phyloP scores from a whole-genome alignment of 129 eudicot genomes.

The Chrysanthemum seticuspe region DNA sequence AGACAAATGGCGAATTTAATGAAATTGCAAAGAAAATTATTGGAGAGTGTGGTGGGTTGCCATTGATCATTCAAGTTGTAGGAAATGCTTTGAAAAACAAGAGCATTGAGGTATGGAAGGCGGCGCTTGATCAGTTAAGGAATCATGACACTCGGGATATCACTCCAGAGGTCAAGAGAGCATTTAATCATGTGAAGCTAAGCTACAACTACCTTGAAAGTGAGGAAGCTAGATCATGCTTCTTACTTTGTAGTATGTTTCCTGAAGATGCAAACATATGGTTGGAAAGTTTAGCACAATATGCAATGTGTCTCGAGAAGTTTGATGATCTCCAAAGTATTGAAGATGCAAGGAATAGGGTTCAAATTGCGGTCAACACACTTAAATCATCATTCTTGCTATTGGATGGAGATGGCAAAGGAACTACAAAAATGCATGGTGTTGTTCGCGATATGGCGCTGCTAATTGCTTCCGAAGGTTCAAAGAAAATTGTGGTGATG shows the following conservation, averaged over 20 bases:
- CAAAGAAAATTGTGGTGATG: neutral
- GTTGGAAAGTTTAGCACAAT: neutral
- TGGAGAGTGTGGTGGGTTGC: neutral
- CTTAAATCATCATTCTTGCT: slow-evolving; percentile 17
- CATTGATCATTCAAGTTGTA: neutral
- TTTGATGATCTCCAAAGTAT: neutral
- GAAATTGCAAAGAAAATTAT: neutral
- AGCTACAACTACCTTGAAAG: slow-evolving; percentile 22
- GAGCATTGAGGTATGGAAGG: neutral
- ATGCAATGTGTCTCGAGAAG: slow-evolving; percentile 1
- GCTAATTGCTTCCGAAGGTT: neutral
- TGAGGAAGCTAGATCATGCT: slow-evolving; percentile 16
- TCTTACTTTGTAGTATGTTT: slow-evolving; percentile 21
- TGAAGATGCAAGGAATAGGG: slow-evolving; percentile 13
- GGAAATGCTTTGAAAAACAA: neutral
- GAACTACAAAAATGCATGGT: slow-evolving; percentile 11
- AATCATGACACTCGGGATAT: neutral
- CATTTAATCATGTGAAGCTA: slow-evolving; percentile 5
- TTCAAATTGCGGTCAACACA: neutral
- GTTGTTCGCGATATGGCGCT: slow-evolving; percentile 22
- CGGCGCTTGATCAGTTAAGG: neutral
- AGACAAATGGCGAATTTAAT: neutral
- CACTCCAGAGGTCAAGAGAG: neutral
- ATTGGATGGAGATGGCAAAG: neutral
- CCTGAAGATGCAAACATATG: neutral